Conservation (phyloP, 805 yeast genomes). For the Lachancea kluyveri region DNA sequence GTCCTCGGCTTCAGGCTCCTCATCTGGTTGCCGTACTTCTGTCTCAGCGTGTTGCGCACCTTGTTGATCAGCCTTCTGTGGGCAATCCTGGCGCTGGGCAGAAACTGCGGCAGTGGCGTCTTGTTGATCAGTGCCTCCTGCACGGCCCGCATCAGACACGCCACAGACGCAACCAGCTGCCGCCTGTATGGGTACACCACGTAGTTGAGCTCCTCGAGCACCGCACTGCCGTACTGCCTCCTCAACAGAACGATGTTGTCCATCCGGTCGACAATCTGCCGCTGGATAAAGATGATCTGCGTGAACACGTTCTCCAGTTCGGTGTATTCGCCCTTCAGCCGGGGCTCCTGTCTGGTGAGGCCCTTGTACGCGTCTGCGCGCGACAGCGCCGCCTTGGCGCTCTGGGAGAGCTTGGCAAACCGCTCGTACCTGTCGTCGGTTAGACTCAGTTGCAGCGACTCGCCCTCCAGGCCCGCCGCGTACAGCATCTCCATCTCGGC, state of each 20-base stretch:
- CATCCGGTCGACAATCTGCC: conserved; percentile 42
- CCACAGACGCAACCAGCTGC: conserved; percentile 38
- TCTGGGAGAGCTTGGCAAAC: conserved; percentile 31
- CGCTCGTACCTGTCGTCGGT: conserved; percentile 28
- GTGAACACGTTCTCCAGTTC: conserved; percentile 35
- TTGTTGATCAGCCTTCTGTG: conserved; percentile 40
- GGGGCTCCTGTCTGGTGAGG: conserved; percentile 40
- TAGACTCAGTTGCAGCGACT: conserved; percentile 21
- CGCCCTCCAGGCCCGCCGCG: conserved; percentile 38
- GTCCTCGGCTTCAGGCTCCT: conserved; percentile 7
- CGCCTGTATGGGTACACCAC: conserved; percentile 39
- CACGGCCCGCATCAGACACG: conserved; percentile 35
- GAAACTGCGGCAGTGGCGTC: conserved; percentile 43
- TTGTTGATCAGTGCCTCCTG: conserved; percentile 39
- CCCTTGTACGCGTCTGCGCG: conserved; percentile 38
- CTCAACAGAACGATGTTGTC: conserved; percentile 40
- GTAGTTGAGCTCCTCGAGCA: conserved; percentile 38
- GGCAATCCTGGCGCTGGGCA: conserved; percentile 44
- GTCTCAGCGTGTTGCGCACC: conserved; percentile 34
- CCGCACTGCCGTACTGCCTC: conserved; percentile 39
- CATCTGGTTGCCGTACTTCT: conserved; percentile 19
- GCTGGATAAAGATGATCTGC: conserved; percentile 40
- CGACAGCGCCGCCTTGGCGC: conserved; percentile 34
- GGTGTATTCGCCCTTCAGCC: conserved; percentile 40
- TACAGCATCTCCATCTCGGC: conserved; percentile 34